A percentile compares a stretch with the other conserved stretches of the same genome.
These are phyloP conservation scores for Oryza coarctata DNA, from an alignment of 176 grass and related monocot genomes.

Conservation along the genomic window DNA sequence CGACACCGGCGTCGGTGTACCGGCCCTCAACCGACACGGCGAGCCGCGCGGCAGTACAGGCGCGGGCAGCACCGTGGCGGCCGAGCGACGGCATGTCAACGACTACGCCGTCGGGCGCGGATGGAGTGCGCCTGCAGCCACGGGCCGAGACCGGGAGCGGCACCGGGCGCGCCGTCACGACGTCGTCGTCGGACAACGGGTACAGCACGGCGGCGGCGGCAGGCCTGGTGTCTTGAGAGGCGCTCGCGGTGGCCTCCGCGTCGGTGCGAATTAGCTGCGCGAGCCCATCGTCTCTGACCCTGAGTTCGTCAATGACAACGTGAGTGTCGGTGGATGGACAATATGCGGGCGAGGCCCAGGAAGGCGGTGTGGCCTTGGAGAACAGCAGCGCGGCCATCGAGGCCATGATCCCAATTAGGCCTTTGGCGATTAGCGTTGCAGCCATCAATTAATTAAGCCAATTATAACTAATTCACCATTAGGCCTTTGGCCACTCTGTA, in stretches of 20 bases:
- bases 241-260: not conserved
- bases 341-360: too few species aligned
- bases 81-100: conserved; percentile 28
- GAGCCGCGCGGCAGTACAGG: conserved; percentile 11
- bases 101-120: conserved; percentile 47
- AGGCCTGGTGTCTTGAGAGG: not conserved
- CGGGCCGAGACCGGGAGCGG: conserved; percentile 56
- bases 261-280: conserved; percentile 19
- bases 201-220: conserved; percentile 57
- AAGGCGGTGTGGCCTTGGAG: too few species aligned
- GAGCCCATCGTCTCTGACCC: too few species aligned
- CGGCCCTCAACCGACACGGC: not conserved
- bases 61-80: too few species aligned
- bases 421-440: too few species aligned
- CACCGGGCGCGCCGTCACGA: conserved; percentile 29
- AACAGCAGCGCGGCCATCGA: too few species aligned
- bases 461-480: too few species aligned
- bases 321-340: too few species aligned
- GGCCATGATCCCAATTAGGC: too few species aligned
- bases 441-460: too few species aligned
- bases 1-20: conserved; percentile 64
- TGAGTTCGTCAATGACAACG: too few species aligned
- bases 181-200: conserved; percentile 51
- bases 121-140: conserved; percentile 56
- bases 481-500: too few species aligned